Conservation (phyloP, 2,329 filamentous ascomycete genomes). For the Trichoderma semiorbis region DNA sequence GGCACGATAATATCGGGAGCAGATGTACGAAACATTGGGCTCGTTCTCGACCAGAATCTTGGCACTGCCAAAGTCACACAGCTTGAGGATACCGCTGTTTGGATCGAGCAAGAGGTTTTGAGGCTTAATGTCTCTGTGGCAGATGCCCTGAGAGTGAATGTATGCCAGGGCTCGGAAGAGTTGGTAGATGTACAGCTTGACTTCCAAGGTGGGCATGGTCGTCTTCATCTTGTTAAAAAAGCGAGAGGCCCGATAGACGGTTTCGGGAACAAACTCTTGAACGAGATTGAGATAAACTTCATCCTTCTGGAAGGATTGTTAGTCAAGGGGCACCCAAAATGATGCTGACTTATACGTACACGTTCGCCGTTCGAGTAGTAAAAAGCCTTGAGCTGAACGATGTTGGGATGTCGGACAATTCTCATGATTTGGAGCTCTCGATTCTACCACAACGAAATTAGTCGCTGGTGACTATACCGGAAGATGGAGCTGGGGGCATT, state of each 20-base stretch:
- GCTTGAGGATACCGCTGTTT: conserved; percentile 84
- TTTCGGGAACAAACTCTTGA: conserved; percentile 97
- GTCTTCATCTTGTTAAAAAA: conserved; percentile 99
- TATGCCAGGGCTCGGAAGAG: conserved; percentile 97
- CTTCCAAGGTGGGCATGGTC: conserved; percentile 97
- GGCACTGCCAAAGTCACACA: conserved; percentile 97
- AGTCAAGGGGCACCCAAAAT: not conserved
- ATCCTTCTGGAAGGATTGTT: conserved; percentile 64
- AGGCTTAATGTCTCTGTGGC: conserved; percentile 98
- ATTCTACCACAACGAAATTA: conserved; percentile 60
- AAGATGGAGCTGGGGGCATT: not conserved
- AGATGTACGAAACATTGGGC: conserved; percentile 99
- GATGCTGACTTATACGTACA: conserved; percentile 49
- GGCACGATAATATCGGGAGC: conserved; percentile 96
- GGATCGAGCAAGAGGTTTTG: conserved; percentile 96
- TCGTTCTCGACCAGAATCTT: conserved; percentile 99
- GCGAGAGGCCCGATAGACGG: conserved; percentile 93
- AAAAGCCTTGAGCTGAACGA: conserved; percentile 97
- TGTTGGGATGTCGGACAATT: conserved; percentile 97
- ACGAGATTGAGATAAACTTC: conserved; percentile 98
- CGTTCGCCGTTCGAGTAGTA: conserved; percentile 99
- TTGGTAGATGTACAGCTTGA: conserved; percentile 99
- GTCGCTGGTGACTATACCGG: not conserved
- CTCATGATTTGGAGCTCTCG: conserved; percentile 99
- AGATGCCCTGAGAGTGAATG: conserved; percentile 98